Percentiles rank a stretch among this genome's conserved stretches.
Conservation (phyloP, 495 filamentous ascomycete genomes). For the Penicillium lividum region DNA sequence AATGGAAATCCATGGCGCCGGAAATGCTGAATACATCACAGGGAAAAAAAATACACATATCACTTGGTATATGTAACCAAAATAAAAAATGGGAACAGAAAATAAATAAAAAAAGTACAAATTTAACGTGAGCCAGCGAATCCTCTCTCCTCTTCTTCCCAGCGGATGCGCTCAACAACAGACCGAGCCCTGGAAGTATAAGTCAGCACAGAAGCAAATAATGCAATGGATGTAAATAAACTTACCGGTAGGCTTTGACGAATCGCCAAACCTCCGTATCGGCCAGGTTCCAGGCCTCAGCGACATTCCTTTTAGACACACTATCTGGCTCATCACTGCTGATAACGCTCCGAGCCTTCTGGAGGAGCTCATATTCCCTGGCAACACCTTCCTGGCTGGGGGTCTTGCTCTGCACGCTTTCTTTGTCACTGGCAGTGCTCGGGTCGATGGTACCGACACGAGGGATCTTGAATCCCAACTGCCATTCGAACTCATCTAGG, state of each 20-base stretch:
- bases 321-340: slow-evolving; percentile 36
- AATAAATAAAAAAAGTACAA: neutral
- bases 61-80: neutral
- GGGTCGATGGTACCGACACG: slow-evolving; percentile 50
- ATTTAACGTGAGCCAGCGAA: slow-evolving; percentile 31
- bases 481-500: slow-evolving; percentile 75
- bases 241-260: slow-evolving; percentile 65
- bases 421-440: slow-evolving; percentile 53
- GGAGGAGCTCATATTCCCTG: slow-evolving; percentile 62
- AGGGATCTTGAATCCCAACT: slow-evolving; percentile 82
- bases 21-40: slow-evolving; percentile 22
- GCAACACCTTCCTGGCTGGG: slow-evolving; percentile 49
- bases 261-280: slow-evolving; percentile 95
- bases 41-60: slow-evolving; percentile 21
- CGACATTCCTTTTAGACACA: slow-evolving; percentile 54
- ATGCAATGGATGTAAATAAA: neutral
- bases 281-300: slow-evolving; percentile 91
- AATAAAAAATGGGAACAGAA: neutral
- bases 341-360: slow-evolving; percentile 56
- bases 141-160: slow-evolving; percentile 47
- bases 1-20: slow-evolving; percentile 15
- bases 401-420: slow-evolving; percentile 41
- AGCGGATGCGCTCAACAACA: slow-evolving; percentile 47
- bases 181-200: slow-evolving; percentile 37
- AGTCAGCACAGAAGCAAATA: neutral